Conservation (phyloP, 2,329 filamentous ascomycete genomes). For the Fusarium zealandicum region DNA sequence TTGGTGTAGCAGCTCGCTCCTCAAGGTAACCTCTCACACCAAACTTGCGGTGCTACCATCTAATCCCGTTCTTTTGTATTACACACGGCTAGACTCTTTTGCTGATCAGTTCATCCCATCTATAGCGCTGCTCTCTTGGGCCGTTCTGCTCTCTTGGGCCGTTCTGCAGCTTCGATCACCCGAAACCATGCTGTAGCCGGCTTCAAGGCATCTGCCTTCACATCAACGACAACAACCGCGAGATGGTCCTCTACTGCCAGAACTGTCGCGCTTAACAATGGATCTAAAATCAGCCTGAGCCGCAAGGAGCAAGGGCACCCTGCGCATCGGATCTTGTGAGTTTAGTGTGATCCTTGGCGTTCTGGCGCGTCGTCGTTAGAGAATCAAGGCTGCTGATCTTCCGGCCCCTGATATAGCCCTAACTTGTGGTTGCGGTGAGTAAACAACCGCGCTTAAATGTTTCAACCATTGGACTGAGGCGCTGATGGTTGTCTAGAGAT, state of each 20-base stretch:
- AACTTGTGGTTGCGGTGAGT: slow-evolving; percentile 43
- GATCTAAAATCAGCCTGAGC: slow-evolving; percentile 23
- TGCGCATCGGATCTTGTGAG: slow-evolving; percentile 34
- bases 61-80: background rate
- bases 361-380: slow-evolving; percentile 4
- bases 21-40: slow-evolving; percentile 24
- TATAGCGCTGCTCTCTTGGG: slow-evolving; percentile 25
- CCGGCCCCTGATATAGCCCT: slow-evolving; percentile 28
- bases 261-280: slow-evolving; percentile 20
- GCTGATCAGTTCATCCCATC: slow-evolving; percentile 17
- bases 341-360: background rate
- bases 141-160: slow-evolving; percentile 23
- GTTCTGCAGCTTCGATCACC: slow-evolving; percentile 8
- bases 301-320: slow-evolving; percentile 6
- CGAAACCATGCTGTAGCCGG: slow-evolving; percentile 4
- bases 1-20: slow-evolving; percentile 19
- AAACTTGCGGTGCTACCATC: background rate
- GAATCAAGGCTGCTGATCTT: slow-evolving; percentile 15
- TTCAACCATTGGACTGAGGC: slow-evolving; percentile 7
- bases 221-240: background rate
- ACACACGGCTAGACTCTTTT: background rate
- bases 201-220: slow-evolving; percentile 5
- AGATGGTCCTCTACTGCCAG: slow-evolving; percentile 22
- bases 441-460: slow-evolving; percentile 4
- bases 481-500: slow-evolving; percentile 44